phyloP scores from a whole-genome alignment of 1,284 basidiomycete genomes.

The Cutaneotrichosporon cavernicola region DNA sequence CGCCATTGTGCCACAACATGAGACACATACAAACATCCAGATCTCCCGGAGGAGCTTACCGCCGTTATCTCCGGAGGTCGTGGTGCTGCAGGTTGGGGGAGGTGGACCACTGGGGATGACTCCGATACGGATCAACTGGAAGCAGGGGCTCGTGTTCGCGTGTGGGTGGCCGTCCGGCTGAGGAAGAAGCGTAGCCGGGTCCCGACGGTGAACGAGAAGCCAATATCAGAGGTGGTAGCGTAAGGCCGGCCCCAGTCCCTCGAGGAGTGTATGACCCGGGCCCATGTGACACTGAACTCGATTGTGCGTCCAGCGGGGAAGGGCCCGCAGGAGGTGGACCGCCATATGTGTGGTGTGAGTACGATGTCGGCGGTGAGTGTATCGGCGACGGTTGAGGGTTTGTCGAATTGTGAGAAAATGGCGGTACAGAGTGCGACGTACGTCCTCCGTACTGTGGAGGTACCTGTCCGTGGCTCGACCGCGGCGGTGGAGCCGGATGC shows the following conservation, averaged over 20 bases:
- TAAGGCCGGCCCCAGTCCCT: not conserved
- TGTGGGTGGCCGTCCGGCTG: not conserved
- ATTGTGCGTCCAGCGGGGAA: not conserved
- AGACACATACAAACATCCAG: constrained; percentile 1
- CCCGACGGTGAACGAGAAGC: not conserved
- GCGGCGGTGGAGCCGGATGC: not conserved
- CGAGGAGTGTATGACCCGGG: constrained; percentile 1
- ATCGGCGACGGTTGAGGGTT: constrained; percentile 5
- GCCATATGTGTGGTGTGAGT: constrained; percentile 1
- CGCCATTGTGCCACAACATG: not conserved
- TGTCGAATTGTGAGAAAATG: not conserved
- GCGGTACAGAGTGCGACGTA: constrained; percentile 2
- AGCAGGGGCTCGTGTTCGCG: not conserved
- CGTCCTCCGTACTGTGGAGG: not conserved
- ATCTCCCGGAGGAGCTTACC: not conserved
- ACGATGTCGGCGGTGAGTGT: not conserved
- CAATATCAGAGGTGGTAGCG: not conserved
- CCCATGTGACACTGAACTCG: not conserved
- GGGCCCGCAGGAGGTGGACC: not conserved
- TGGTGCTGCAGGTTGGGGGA: not conserved
- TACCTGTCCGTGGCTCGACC: not conserved
- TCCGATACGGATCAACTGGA: not conserved
- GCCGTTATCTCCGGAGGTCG: not conserved
- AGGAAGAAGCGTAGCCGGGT: not conserved
- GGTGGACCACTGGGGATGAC: not conserved